Evolutionary conservation across 768 basidiomycete genomes (phyloP).

Genomic region (Termitomyces heimii): DNA sequence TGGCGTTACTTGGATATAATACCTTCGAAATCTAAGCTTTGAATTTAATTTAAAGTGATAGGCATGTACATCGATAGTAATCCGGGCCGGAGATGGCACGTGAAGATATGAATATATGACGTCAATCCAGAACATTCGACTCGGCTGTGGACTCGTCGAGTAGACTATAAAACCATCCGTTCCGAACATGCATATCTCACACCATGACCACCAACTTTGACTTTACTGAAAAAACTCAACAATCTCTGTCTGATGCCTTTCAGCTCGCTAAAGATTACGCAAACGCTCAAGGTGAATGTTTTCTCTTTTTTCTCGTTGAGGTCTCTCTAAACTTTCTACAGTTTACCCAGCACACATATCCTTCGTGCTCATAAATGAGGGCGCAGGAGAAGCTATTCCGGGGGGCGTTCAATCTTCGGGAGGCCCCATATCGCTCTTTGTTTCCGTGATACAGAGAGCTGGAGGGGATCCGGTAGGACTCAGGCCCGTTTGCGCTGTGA

Average conservation of each 20-base stretch:
- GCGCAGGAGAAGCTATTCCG: constrained; percentile 27
- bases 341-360: constrained; percentile 84
- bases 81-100: background rate
- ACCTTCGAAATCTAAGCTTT: constrained; percentile 13
- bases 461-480: constrained; percentile 79
- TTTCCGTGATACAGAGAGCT: constrained; percentile 71
- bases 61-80: background rate
- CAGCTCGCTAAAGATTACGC: constrained; percentile 83
- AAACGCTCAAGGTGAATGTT: constrained; percentile 65
- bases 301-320: background rate
- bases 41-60: background rate
- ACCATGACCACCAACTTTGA: constrained; percentile 58
- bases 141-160: background rate
- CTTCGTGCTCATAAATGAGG: constrained; percentile 73
- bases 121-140: constrained; percentile 9
- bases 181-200: background rate
- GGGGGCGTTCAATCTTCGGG: constrained; percentile 24
- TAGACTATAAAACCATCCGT: background rate
- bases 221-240: constrained; percentile 81
- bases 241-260: constrained; percentile 62
- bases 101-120: background rate
- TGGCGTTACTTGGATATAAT: constrained; percentile 13
- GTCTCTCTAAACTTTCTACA: constrained; percentile 20
- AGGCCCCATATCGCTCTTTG: constrained; percentile 53
- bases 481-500: background rate